Base-by-base conservation (phyloP, 176 grass and related monocot species). In the Microstegium vimineum region DNA sequence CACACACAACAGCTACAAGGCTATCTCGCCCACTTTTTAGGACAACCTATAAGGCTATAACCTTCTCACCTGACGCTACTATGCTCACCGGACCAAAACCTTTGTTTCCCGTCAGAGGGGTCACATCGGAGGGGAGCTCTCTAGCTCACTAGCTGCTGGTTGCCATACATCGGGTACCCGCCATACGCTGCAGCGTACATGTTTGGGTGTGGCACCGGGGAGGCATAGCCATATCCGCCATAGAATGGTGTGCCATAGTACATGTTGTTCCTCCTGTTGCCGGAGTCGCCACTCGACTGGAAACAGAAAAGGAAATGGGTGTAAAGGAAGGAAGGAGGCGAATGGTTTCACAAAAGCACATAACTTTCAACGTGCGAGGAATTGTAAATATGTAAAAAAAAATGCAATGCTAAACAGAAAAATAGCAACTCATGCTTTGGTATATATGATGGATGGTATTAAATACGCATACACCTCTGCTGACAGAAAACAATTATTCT, bases 141-240 rank as follows among this genome's bases (percentile, higher is more conserved):
- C 81, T 90, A 94, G 86, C 80, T 94, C 86, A 94, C 92, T 54
- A 86, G 83, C 78, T 94, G 89, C 87, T 94, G 92, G 65, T 81
- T 90, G 16, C 83, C 86, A 6, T 94, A 86, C 38, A 91, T 41
- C 26, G 92, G 89, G 69, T 94, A 94, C 26, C 76, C 71, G 17
- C 92, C 88, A 22, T 94, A 94, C 2, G 90, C 40, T 37, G 88
- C 46, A 15, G 91, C 85, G 11, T 94, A 90, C 86, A 88, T 86
- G 74, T 70, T 88, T 16, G 88, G 88, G 81, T 94, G 88, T 4
- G 88, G 88, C 16, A 90, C 69, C 0, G 85, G 88, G 22, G 85
- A 85, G 56, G 86, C 79, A 4, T 94, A 94, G 28, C 86, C 86
- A 0, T 90, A 94, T 36, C 91, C 88, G 16, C 89, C 84, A 0